Percentiles rank a stretch among this genome's conserved stretches.
These are phyloP conservation scores for Ceratobasidium theobromae DNA, from an alignment of 1,284 basidiomycete genomes.

Conservation along the genomic window DNA sequence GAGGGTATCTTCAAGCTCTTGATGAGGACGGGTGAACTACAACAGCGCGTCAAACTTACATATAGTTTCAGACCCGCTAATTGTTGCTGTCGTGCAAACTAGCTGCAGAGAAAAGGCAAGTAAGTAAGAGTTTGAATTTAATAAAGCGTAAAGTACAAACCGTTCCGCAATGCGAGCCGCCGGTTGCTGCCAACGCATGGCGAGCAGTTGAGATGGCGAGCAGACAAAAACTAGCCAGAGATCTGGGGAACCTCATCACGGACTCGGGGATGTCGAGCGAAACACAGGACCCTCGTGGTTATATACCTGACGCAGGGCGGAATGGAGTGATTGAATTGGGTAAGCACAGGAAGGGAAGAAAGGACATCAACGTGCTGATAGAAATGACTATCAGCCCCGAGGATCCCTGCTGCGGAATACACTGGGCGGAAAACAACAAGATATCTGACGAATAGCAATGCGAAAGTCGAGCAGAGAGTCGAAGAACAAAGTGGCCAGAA, in stretches of 20 bases:
- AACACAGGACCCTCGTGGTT: background rate
- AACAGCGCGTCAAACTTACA: background rate
- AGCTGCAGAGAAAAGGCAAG: background rate
- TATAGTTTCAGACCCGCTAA: constrained; percentile 3
- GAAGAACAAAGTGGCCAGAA: too few relatives aligned
- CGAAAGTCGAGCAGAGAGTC: too few relatives aligned
- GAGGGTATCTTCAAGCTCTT: constrained; percentile 20
- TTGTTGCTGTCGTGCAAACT: constrained; percentile 7
- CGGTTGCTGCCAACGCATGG: constrained; percentile 1
- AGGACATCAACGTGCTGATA: background rate
- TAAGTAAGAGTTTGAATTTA: background rate
- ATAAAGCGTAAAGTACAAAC: background rate
- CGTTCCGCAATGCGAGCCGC: constrained; percentile 16
- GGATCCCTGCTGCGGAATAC: background rate
- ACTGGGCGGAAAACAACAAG: too few relatives aligned
- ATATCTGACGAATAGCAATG: too few relatives aligned
- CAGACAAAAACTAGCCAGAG: background rate
- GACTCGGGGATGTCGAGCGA: background rate
- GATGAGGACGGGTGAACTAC: background rate
- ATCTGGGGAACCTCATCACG: background rate
- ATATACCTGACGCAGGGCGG: background rate
- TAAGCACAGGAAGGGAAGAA: background rate
- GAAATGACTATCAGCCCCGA: too few relatives aligned
- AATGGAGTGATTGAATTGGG: background rate
- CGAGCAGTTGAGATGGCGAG: background rate